Evolutionary conservation across 345 rosid genomes (phyloP), one percentile per base, ranked within the genome.

Genomic region (Euphorbia pulcherrima): DNA sequence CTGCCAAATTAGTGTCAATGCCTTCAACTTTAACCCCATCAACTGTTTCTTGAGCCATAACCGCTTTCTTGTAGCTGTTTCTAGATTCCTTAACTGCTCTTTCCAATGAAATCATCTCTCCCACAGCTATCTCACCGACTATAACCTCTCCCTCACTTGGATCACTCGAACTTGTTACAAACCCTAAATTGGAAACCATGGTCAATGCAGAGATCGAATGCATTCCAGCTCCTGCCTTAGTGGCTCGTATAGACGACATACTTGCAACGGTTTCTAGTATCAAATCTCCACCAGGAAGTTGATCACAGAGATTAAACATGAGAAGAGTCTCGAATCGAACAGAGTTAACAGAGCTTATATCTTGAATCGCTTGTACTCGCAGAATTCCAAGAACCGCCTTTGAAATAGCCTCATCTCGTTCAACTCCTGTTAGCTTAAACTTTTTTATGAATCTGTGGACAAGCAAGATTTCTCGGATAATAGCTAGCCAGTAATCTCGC

Each of bases 231-330:
- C 87, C 83, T 62, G 78, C 71, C 50, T 69, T 77, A 60, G 72
- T 82, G 59, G 79, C 87, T 80, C 85, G 85, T 54, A 78, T 47
- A 59, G 76, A 74, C 11, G 87, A 88, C 86, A 85, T 83, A 69
- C 78, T 82, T 59, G 99, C 95, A 64, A 94, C 92, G 57, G 96
- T 88, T 72, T 94, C 92, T 48, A 94, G 86, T 71, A 91, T 84
- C 74, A 88, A 71, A 81, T 94, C 97, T 40, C 99, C 99, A 68
- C 97, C 97, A 9, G 97, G 99, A 79, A 94, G 90, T 72, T 87
- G 93, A 78, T 94, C 96, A 56, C 97, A 88, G 51, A 91, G 92
- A 78, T 85, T 94, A 72, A 94, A 94, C 74, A 87, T 84, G 68
- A 94, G 96, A 77, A 94, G 87, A 69, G 77, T 60, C 62, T 88